Conservation (phyloP, 345 rosid genomes). For the Hypericum androsaemum region DNA sequence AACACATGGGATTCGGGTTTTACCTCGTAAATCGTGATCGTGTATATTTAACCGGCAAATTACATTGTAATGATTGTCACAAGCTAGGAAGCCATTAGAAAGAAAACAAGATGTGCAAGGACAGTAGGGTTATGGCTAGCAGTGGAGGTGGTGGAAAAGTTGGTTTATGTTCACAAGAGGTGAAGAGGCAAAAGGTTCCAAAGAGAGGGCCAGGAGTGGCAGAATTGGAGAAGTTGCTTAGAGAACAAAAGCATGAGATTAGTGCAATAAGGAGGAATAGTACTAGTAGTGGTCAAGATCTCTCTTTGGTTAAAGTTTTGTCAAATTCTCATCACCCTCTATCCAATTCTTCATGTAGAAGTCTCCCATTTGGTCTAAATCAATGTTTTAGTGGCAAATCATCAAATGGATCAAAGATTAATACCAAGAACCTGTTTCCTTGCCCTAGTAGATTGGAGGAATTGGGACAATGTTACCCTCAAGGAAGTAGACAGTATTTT, state of each 20-base stretch:
- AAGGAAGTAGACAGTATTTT: conserved; percentile 32
- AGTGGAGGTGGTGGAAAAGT: conserved; percentile 15
- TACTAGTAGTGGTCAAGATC: background rate
- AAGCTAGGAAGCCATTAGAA: too few relatives aligned
- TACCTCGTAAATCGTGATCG: too few relatives aligned
- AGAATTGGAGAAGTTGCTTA: conserved; percentile 66
- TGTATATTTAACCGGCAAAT: too few relatives aligned
- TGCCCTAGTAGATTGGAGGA: background rate
- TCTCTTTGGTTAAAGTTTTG: conserved; percentile 6
- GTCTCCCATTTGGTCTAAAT: conserved; percentile 5
- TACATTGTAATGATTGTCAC: too few relatives aligned
- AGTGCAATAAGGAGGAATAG: background rate
- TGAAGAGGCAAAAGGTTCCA: conserved; percentile 35
- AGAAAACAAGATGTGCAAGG: too few relatives aligned
- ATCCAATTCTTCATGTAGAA: conserved; percentile 5
- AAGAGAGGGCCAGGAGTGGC: conserved; percentile 82
- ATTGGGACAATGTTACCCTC: background rate
- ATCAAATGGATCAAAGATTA: conserved; percentile 9
- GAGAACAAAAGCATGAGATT: conserved; percentile 37
- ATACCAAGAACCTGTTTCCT: background rate
- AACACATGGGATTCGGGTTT: too few relatives aligned
- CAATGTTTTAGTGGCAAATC: conserved; percentile 6
- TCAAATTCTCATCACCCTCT: conserved; percentile 3
- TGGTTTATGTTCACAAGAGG: conserved; percentile 30
- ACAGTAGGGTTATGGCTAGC: background rate